Percentiles rank a stretch among this genome's conserved stretches.
Evolutionary conservation across 2,329 filamentous ascomycete species (phyloP).

Genomic region (Talaromyces sp.): DNA sequence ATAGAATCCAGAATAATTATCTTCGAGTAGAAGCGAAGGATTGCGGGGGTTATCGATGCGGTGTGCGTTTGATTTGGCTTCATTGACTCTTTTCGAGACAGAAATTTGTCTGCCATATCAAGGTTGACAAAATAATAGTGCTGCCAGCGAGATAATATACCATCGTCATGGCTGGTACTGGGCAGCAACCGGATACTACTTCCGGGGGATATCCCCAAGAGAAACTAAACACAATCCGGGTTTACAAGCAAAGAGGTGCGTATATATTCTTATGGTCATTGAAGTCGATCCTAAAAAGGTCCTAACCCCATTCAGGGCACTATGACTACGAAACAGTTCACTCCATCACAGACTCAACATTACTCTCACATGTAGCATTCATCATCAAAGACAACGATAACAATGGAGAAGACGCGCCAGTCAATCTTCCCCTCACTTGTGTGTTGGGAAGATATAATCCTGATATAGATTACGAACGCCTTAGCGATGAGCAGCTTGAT

Average conservation of each 20-base stretch:
- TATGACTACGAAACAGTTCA: conserved; percentile 13
- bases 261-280: not conserved
- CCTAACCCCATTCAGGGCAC: not conserved
- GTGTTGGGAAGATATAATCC: conserved; percentile 10
- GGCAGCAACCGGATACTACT: not conserved
- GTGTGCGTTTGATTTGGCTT: not conserved
- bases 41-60: not conserved
- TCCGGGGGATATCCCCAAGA: conserved; percentile 1
- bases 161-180: not conserved
- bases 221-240: conserved; percentile 9
- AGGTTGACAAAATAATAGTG: not conserved
- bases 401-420: conserved; percentile 7
- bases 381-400: conserved; percentile 10
- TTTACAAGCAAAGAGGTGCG: conserved; percentile 11
- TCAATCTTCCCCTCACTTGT: conserved; percentile 11
- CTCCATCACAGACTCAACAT: conserved; percentile 10
- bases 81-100: not conserved
- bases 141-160: not conserved
- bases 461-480: not conserved
- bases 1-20: not conserved
- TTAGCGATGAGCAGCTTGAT: conserved; percentile 5
- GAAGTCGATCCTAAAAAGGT: not conserved
- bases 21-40: not conserved
- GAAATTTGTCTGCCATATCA: not conserved
- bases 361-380: conserved; percentile 11